A percentile compares a stretch with the other conserved stretches of the same genome.
Conservation (phyloP, 2,329 filamentous ascomycete species). For the Cadophora gregata region DNA sequence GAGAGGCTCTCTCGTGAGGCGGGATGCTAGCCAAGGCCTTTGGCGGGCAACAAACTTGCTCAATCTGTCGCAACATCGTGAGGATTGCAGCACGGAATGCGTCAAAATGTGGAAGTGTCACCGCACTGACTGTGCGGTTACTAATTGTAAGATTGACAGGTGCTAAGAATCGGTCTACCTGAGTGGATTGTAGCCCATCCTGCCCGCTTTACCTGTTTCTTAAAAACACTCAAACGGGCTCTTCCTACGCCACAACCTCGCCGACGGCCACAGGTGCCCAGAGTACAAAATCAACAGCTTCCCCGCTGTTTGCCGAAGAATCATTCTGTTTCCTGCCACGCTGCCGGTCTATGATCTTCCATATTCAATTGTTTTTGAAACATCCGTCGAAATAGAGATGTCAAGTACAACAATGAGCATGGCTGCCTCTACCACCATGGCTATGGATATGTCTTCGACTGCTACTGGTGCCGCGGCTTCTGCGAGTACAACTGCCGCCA, state of each 20-base stretch:
- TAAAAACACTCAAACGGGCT: slow-evolving; percentile 1
- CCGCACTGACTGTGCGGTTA: neutral
- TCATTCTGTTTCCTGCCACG: neutral
- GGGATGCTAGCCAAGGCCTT: slow-evolving; percentile 5
- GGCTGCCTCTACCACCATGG: slow-evolving; percentile 22
- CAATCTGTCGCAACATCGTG: slow-evolving; percentile 24
- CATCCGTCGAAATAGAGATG: slow-evolving; percentile 35
- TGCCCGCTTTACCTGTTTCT: neutral
- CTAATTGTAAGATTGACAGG: neutral
- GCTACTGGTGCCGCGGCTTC: slow-evolving; percentile 8
- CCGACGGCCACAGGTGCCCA: neutral
- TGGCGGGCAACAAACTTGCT: slow-evolving; percentile 20
- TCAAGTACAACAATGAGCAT: slow-evolving; percentile 28
- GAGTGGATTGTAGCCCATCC: slow-evolving; percentile 9
- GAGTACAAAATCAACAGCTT: neutral
- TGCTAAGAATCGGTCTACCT: neutral
- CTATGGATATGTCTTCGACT: slow-evolving; percentile 26
- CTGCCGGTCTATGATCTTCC: neutral
- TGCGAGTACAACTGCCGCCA: slow-evolving; percentile 20
- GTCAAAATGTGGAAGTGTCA: neutral
- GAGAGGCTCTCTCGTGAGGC: slow-evolving; percentile 2
- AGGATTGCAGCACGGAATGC: neutral
- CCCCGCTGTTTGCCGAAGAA: neutral
- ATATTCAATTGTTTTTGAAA: neutral
- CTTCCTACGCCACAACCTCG: neutral